Evolutionary conservation across 176 grass and related monocot genomes (phyloP).

Genomic region (Tuctoria greenei): DNA sequence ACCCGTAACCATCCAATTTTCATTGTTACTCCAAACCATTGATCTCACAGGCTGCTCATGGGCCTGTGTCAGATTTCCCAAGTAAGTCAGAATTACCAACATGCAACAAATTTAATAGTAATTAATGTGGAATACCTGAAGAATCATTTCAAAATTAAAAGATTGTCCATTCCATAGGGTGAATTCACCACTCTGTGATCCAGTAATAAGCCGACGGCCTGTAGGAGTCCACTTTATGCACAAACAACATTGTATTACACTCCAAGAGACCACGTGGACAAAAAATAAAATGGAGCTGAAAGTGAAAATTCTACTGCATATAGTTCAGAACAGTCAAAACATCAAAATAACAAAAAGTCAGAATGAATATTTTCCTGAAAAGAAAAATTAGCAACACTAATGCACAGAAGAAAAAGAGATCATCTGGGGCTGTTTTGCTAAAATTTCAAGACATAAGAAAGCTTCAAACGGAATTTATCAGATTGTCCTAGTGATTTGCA

Average conservation of each 20-base stretch:
- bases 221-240: conserved; percentile 92
- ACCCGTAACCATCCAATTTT: conserved; percentile 99
- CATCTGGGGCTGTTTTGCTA: neutral
- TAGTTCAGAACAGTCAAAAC: neutral
- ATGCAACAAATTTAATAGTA: conserved; percentile 11
- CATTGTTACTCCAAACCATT: conserved; percentile 99
- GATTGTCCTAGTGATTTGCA: neutral
- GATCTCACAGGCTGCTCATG: conserved; percentile 98
- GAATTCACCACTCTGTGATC: conserved; percentile 97
- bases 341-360: neutral
- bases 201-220: conserved; percentile 95
- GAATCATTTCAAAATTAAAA: conserved; percentile 99
- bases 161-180: conserved; percentile 99
- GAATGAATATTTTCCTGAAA: neutral
- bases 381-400: neutral
- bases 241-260: conserved; percentile 43
- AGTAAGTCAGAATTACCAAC: conserved; percentile 19
- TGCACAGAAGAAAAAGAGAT: neutral
- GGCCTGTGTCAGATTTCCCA: conserved; percentile 52
- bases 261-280: neutral
- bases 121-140: conserved; percentile 70
- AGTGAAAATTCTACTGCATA: neutral
- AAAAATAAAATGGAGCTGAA: neutral
- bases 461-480: neutral
- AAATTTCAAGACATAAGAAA: conserved; percentile 6